Evolutionary conservation across 768 basidiomycete genomes (phyloP), one percentile per base, ranked within the genome.

Genomic region (Kwoniella europaea): DNA sequence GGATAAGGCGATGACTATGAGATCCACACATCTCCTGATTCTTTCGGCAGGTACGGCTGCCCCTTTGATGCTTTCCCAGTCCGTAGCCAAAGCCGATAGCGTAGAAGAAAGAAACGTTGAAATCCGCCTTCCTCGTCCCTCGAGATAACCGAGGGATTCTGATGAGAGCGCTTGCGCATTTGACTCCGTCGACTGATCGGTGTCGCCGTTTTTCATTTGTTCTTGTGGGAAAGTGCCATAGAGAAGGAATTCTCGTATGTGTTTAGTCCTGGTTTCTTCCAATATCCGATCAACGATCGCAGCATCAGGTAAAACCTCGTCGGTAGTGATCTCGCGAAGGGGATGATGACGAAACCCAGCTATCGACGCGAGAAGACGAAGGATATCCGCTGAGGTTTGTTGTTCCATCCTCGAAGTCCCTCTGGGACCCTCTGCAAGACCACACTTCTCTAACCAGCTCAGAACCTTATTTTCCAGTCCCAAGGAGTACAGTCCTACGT

Each of bases 381-480:
- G 78, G 10, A 92, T 82, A 79, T 95, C 93, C 27, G 85, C 83
- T 0, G 77, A 84, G 10, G 87, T 86, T 75, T 89, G 86, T 2
- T 87, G 81, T 9, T 89, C 86, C 82, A 90, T 84, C 62, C 85
- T 85, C 2, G 84, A 81, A 59, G 81, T 83, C 18, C 83, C 84
- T 78, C 81, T 85, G 13, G 86, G 83, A 46, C 82, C 81, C 81
- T 85, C 79, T n/a, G 85, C 79, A 12, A 87, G 81, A 44, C 82
- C 84, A 91, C 93, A 96, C 69, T 91, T 91, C 15, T 88, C 83
- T 43, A 97, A 83, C 94, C 96, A 97, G 63, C 85, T 87, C 16
- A 94, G 80, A 3, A 92, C 90, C 79, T 93, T 92, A 79, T 93
- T 92, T 80, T 93, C 91, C n/a, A 96, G 85, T 35, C 90, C 90